Base-by-base conservation (phyloP, 495 filamentous ascomycete species). In the Elasticomyces elasticus region DNA sequence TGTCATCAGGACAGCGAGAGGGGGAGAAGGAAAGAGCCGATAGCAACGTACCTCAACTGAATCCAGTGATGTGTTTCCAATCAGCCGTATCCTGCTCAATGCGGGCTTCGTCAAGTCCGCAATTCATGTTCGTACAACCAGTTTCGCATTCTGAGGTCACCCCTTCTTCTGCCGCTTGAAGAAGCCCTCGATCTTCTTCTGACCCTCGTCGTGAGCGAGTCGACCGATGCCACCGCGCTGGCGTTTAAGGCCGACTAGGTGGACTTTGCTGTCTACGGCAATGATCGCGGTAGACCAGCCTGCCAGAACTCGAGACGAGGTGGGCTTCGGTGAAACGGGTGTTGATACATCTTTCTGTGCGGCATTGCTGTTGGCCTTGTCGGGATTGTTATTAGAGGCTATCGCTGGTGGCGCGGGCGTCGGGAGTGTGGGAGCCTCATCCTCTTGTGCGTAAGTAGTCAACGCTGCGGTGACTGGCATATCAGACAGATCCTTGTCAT, bases 161-260 rank as follows among this genome's bases (percentile, higher is more conserved):
- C 49, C 24, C 46, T 35, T 56, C 63, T 67, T 73, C 49, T 62
- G 64, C 66, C 79, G 78, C 63, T 84, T 83, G 46, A 89, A 86
- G 68, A 94, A 94, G n/a, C 77, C 77, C 11, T 89, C 85, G 58
- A 89, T 72, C 2, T 76, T 85, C 62, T 77, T 77, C 64, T 94
- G 89, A 15, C 73, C 76, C 25, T 74, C 75, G 61, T 95, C 88
- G 66, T 84, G 78, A 50, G 76, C 73, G 35, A 83, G 71, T 63
- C 85, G 89, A 26, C 86, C 86, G 53, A 94, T 82, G 2, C 86
- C 86, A 19, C 84, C 84, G 44, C 80, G 73, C 20, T 86, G 87
- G 57, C 86, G 83, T 64, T 83, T 87, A 40, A 94, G 71, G 26
- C 81, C 79, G 42, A 71, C 64, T 5, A 95, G 75, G 66, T 95